Percentiles rank a stretch among this genome's conserved stretches.
These are phyloP conservation scores for Amanita jacksonii DNA, from an alignment of 768 basidiomycete genomes.

Conservation along the genomic window DNA sequence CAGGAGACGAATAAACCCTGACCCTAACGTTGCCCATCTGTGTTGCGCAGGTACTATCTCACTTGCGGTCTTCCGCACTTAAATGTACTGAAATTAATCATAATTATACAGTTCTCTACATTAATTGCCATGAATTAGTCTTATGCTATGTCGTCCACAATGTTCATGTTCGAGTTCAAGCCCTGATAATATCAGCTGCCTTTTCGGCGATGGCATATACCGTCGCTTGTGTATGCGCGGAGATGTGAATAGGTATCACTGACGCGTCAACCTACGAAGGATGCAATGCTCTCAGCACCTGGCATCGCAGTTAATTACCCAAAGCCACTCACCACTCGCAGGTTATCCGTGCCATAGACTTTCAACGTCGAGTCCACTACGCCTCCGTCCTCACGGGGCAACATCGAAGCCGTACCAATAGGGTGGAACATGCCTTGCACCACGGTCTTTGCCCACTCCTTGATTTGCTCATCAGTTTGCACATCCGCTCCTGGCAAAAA, in stretches of 20 bases:
- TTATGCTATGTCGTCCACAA: too few species aligned
- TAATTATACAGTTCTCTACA: too few species aligned
- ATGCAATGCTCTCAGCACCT: not conserved
- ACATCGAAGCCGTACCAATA: slow-evolving; percentile 22
- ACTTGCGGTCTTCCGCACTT: too few species aligned
- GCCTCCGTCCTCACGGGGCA: slow-evolving; percentile 26
- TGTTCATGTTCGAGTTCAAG: too few species aligned
- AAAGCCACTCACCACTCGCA: slow-evolving; percentile 8
- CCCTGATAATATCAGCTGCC: slow-evolving; percentile 6
- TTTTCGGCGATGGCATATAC: slow-evolving; percentile 15
- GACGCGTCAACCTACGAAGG: slow-evolving; percentile 22
- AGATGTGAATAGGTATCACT: slow-evolving; percentile 23
- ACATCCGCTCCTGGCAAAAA: slow-evolving; percentile 1
- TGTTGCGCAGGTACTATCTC: too few species aligned
- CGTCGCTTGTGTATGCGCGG: slow-evolving; percentile 17
- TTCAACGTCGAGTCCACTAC: slow-evolving; percentile 17
- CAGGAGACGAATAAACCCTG: slow-evolving; percentile 7
- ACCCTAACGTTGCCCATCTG: too few species aligned
- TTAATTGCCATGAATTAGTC: too few species aligned
- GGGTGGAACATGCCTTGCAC: slow-evolving; percentile 7
- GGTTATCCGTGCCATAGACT: slow-evolving; percentile 9
- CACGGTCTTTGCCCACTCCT: slow-evolving; percentile 10
- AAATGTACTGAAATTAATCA: too few species aligned
- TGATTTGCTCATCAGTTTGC: slow-evolving; percentile 9
- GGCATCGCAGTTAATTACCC: not conserved